Conservation (phyloP, 2,329 filamentous ascomycete genomes). For the Coniochaeta prunicola region DNA sequence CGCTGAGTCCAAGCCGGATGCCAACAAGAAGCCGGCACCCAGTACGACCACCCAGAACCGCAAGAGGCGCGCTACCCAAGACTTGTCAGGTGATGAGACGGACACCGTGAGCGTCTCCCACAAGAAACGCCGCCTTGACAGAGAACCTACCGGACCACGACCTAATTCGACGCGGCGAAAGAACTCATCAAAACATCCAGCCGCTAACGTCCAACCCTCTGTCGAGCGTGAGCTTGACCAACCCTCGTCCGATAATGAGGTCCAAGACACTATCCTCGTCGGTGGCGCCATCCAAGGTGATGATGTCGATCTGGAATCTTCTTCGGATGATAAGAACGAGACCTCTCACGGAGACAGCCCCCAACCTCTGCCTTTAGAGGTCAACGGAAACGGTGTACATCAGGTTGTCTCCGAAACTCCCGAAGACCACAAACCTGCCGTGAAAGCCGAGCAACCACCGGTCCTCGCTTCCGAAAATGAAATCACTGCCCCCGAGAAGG, state of each 20-base stretch:
- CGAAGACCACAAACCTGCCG: background rate
- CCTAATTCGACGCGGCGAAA: conserved; percentile 28
- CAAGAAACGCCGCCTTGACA: conserved; percentile 25
- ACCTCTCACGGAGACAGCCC: conserved; percentile 17
- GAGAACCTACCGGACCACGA: conserved; percentile 12
- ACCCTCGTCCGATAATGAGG: conserved; percentile 32
- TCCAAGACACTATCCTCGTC: conserved; percentile 52
- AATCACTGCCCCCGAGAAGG: background rate
- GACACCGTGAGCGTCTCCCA: conserved; percentile 25
- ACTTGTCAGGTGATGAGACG: conserved; percentile 21
- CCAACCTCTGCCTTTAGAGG: conserved; percentile 3
- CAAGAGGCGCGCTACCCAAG: conserved; percentile 26
- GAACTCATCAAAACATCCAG: conserved; percentile 30
- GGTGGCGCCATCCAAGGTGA: conserved; percentile 31
- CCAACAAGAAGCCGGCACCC: conserved; percentile 7
- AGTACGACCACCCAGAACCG: conserved; percentile 22
- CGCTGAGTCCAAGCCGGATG: conserved; percentile 15
- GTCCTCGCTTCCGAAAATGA: background rate
- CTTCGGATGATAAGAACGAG: conserved; percentile 4
- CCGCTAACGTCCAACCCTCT: conserved; percentile 22
- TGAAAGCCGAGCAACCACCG: background rate
- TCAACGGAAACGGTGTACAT: conserved; percentile 3
- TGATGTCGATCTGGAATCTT: conserved; percentile 4
- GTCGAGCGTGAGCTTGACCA: too few species aligned
- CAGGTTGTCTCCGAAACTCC: background rate